Evolutionary conservation across 352 stramenopile species (phyloP).

Genomic region (Globisporangium recalcitrans): DNA sequence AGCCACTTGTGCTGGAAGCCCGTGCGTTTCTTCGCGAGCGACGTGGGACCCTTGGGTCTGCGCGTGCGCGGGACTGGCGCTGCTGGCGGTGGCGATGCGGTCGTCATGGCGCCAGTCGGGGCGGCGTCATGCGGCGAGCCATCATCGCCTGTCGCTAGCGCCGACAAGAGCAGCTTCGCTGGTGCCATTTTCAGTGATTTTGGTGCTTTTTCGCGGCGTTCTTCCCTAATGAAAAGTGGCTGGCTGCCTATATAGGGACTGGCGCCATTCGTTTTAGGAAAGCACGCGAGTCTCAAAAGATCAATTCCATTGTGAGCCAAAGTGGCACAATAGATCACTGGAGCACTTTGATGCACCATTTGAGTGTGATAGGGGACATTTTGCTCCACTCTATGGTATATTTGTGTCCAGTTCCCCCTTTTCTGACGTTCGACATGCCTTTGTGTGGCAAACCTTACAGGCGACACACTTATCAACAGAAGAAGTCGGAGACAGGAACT

Average conservation of each 20-base stretch:
- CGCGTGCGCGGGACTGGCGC: background rate
- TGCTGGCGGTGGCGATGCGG: background rate
- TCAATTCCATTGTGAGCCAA: no score
- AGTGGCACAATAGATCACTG: no score
- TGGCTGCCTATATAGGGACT: background rate
- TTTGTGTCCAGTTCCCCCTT: background rate
- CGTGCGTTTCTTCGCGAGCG: constrained; percentile 12
- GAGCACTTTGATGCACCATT: no score
- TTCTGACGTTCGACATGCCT: background rate
- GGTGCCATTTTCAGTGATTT: constrained; percentile 9
- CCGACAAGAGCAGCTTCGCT: background rate
- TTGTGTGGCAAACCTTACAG: background rate
- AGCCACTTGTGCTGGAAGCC: constrained; percentile 18
- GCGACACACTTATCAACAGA: background rate
- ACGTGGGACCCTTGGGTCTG: background rate
- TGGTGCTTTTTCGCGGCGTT: background rate
- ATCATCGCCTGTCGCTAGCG: background rate
- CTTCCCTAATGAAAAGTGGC: background rate
- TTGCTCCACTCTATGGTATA: no score
- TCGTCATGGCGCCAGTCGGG: background rate
- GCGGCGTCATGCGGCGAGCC: background rate
- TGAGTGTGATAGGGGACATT: no score
- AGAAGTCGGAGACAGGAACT: background rate
- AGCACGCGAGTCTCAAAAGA: no score
- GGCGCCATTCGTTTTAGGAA: background rate